phyloP scores from a whole-genome alignment of 2,329 filamentous ascomycete species.

The Hirsutella rhossiliensis region DNA sequence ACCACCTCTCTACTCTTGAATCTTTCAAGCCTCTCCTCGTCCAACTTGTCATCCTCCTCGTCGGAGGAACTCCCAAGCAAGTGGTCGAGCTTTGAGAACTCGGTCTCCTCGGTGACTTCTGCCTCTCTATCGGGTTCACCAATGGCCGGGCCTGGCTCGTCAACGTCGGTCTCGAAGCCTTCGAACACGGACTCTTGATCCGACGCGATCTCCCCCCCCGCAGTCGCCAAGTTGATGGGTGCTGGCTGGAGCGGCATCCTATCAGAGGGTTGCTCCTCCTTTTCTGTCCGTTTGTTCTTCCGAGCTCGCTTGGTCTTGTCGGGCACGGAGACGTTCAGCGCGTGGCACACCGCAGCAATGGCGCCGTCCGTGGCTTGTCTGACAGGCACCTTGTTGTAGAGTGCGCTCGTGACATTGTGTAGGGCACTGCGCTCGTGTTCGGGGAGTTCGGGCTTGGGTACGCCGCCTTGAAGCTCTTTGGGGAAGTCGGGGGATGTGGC shows the following conservation, averaged over 20 bases:
- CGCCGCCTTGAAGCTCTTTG: conserved; percentile 29
- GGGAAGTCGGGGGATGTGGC: conserved; percentile 39
- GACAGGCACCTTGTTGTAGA: conserved; percentile 41
- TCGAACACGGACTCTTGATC: conserved; percentile 23
- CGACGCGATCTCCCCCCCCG: conserved; percentile 7
- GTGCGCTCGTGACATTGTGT: conserved; percentile 47
- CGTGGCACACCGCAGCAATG: conserved; percentile 33
- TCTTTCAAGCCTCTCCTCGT: conserved; percentile 17
- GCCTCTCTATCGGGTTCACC: conserved; percentile 13
- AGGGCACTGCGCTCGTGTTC: conserved; percentile 38
- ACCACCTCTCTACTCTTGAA: conserved; percentile 22
- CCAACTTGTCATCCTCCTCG: conserved; percentile 26
- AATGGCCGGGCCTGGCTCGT: conserved; percentile 10
- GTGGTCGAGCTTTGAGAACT: conserved; percentile 29
- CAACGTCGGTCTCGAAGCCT: conserved; percentile 19
- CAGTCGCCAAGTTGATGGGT: conserved; percentile 2
- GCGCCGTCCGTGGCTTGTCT: conserved; percentile 36
- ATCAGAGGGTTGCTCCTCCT: conserved; percentile 16
- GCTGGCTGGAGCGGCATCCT: conserved; percentile 2
- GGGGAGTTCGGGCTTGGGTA: conserved; percentile 37
- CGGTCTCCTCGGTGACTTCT: conserved; percentile 19
- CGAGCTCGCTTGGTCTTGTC: conserved; percentile 22
- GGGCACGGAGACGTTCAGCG: conserved; percentile 34
- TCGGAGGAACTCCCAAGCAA: conserved; percentile 32
- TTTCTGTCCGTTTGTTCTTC: conserved; percentile 19